Percentiles rank a stretch among this genome's conserved stretches.
phyloP scores from a whole-genome alignment of 2,329 filamentous ascomycete species.

The Talaromyces sp. region DNA sequence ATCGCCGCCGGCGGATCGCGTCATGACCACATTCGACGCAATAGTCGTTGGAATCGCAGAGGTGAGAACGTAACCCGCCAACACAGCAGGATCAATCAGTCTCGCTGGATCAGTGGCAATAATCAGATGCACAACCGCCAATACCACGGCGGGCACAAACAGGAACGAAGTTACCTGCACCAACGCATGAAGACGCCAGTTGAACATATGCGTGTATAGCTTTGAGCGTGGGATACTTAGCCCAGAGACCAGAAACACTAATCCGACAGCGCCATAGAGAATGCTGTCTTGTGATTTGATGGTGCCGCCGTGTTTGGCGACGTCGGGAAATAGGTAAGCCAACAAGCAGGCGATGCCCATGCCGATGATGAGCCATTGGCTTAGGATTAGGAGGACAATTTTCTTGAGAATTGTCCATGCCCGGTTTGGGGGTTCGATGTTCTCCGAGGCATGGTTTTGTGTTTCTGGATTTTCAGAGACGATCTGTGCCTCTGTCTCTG shows the following conservation, averaged over 20 bases:
- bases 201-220: constrained; percentile 58
- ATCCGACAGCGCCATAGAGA: constrained; percentile 64
- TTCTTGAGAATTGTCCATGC: constrained; percentile 20
- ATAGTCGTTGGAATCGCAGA: constrained; percentile 71
- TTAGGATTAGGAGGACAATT: constrained; percentile 32
- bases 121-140: constrained; percentile 54
- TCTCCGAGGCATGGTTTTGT: background rate
- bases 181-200: constrained; percentile 65
- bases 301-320: constrained; percentile 45
- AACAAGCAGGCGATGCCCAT: constrained; percentile 54
- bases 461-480: constrained; percentile 1
- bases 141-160: constrained; percentile 61
- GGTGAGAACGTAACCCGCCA: constrained; percentile 65
- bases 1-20: constrained; percentile 64
- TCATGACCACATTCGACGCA: constrained; percentile 72
- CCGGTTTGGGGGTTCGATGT: background rate
- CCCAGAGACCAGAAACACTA: constrained; percentile 70
- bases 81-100: constrained; percentile 59
- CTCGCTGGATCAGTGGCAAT: constrained; percentile 45
- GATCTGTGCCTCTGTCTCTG: background rate
- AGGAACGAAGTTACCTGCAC: constrained; percentile 67
- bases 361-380: constrained; percentile 64
- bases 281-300: constrained; percentile 46
- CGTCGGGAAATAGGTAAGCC: constrained; percentile 54
- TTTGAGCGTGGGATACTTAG: constrained; percentile 64